phyloP scores from a whole-genome alignment of 2,329 filamentous ascomycete genomes.

The Alternaria gaisen region DNA sequence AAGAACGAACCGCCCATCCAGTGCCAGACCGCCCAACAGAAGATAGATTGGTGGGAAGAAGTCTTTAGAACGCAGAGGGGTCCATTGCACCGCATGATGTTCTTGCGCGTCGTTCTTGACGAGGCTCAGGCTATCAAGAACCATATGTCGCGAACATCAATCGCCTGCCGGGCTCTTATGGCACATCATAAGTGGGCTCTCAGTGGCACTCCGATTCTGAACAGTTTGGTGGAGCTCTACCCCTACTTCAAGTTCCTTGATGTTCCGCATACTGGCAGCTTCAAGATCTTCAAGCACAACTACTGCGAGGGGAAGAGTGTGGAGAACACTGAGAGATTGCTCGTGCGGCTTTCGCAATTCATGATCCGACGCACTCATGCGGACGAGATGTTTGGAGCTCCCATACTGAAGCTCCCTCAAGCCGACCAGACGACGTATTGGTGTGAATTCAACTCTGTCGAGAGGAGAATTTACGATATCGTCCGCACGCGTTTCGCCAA shows the following conservation, averaged over 20 bases:
- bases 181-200: constrained; percentile 54
- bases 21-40: constrained; percentile 48
- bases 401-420: constrained; percentile 63
- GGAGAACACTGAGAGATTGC: constrained; percentile 47
- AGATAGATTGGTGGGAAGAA: constrained; percentile 52
- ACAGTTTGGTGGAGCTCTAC: constrained; percentile 43
- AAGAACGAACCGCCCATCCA: constrained; percentile 50
- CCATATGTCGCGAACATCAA: constrained; percentile 49
- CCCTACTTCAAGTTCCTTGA: constrained; percentile 57
- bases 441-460: constrained; percentile 62
- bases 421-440: constrained; percentile 55
- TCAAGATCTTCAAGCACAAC: constrained; percentile 56
- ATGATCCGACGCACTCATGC: constrained; percentile 66
- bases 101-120: constrained; percentile 64
- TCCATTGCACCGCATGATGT: constrained; percentile 41
- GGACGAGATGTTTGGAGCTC: constrained; percentile 61
- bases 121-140: constrained; percentile 68
- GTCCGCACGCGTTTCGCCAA: constrained; percentile 56
- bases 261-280: constrained; percentile 53
- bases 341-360: constrained; percentile 53
- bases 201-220: constrained; percentile 55
- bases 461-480: constrained; percentile 63
- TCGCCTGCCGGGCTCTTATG: constrained; percentile 56
- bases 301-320: constrained; percentile 48
- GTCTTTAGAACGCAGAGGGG: constrained; percentile 46